Evolutionary conservation across 2,329 filamentous ascomycete genomes (phyloP).

Genomic region (Aspergillus pseudoterreus): DNA sequence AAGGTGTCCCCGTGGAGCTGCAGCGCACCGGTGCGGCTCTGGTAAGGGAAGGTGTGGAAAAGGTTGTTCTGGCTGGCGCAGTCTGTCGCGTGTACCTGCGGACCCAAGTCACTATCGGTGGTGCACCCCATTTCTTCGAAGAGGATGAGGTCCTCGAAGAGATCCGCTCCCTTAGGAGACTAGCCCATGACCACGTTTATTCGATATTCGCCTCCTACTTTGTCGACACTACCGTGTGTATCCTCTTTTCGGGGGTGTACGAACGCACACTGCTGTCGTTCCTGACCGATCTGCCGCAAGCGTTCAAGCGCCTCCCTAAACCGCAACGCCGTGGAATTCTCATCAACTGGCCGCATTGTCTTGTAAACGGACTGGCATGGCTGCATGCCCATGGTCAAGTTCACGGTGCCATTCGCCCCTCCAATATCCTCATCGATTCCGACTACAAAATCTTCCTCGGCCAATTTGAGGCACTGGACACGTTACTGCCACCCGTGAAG

Average conservation of each 20-base stretch:
- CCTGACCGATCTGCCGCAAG: conserved; percentile 38
- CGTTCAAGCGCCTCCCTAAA: conserved; percentile 42
- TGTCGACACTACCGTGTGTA: conserved; percentile 39
- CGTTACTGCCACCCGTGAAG: conserved; percentile 52
- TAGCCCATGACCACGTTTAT: conserved; percentile 43
- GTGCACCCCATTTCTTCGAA: conserved; percentile 35
- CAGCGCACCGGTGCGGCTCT: conserved; percentile 39
- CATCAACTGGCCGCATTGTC: conserved; percentile 46
- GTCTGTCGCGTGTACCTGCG: conserved; percentile 35
- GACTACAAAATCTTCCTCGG: conserved; percentile 55
- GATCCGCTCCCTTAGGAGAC: conserved; percentile 33
- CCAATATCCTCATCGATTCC: conserved; percentile 57
- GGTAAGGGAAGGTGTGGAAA: conserved; percentile 38
- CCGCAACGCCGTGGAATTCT: conserved; percentile 38
- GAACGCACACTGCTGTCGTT: conserved; percentile 43
- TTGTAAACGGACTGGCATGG: conserved; percentile 54
- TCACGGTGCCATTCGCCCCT: conserved; percentile 57
- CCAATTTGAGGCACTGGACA: conserved; percentile 54
- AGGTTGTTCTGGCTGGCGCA: conserved; percentile 36
- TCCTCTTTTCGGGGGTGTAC: conserved; percentile 40
- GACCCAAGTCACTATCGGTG: conserved; percentile 36
- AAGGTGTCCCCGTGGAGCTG: conserved; percentile 58
- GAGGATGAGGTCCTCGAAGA: conserved; percentile 40
- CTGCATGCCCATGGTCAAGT: conserved; percentile 53
- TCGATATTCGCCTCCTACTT: conserved; percentile 45